Percentiles rank a stretch among this genome's conserved stretches.
Conservation (phyloP, 1,284 basidiomycete genomes). For the Ceratobasidium sp. region DNA sequence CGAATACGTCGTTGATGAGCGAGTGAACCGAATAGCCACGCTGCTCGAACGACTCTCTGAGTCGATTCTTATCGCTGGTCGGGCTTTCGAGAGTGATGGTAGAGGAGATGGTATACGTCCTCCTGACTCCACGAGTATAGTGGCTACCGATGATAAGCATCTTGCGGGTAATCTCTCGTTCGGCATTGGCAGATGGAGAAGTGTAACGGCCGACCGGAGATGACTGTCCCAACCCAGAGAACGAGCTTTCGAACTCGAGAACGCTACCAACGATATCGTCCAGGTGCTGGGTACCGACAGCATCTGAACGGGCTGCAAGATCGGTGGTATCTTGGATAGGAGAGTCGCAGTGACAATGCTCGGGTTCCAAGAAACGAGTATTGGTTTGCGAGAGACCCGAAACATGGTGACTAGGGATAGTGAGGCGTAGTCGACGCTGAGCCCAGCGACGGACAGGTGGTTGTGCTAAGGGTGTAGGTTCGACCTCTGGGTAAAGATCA, state of each 20-base stretch:
- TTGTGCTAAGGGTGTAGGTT: too few relatives aligned
- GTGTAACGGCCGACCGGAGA: neutral
- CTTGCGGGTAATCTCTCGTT: slow-evolving; percentile 13
- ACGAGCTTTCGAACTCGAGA: neutral
- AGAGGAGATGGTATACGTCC: slow-evolving; percentile 3
- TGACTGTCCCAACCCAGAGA: neutral
- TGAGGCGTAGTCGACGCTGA: too few relatives aligned
- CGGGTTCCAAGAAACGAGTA: neutral
- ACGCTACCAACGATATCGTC: neutral
- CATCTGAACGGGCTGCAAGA: neutral
- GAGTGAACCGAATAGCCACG: slow-evolving; percentile 2
- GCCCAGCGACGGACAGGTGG: too few relatives aligned
- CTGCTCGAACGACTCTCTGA: neutral
- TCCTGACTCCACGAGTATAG: neutral
- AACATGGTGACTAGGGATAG: too few relatives aligned
- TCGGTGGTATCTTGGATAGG: neutral
- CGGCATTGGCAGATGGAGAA: neutral
- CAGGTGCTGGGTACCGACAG: neutral
- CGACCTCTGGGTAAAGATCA: too few relatives aligned
- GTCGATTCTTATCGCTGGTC: neutral
- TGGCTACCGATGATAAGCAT: slow-evolving; percentile 8
- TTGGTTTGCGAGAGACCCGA: too few relatives aligned
- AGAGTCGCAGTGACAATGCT: neutral
- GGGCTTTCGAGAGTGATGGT: too few relatives aligned
- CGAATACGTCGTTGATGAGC: neutral